Conservation (phyloP, 1,284 basidiomycete genomes). For the Cystobasidium pallidum region DNA sequence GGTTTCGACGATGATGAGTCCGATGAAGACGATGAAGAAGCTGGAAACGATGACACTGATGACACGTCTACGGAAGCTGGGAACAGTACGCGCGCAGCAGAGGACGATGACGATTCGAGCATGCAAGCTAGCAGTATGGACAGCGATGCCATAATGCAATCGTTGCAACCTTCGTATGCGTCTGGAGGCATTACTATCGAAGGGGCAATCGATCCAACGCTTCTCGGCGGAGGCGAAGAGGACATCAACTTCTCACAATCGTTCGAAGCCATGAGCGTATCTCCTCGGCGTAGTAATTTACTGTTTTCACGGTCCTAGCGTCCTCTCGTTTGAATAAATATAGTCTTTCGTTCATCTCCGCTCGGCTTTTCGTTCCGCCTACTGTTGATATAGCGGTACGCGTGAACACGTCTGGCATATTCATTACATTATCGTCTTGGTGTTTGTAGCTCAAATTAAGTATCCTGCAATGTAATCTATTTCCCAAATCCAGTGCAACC, state of each 20-base stretch:
- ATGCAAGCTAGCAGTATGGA: conserved; percentile 37
- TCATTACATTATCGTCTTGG: background rate
- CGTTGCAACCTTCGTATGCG: background rate
- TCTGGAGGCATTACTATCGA: conserved; percentile 18
- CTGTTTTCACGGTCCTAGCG: background rate
- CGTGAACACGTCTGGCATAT: background rate
- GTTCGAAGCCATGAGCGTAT: conserved; percentile 43
- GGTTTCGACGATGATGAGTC: conserved; percentile 58
- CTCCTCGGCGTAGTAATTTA: conserved; percentile 11
- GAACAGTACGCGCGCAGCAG: conserved; percentile 48
- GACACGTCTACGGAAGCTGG: conserved; percentile 30
- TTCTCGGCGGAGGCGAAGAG: conserved; percentile 24
- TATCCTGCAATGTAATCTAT: background rate
- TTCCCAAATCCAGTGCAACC: background rate
- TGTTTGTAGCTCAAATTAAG: conserved; percentile 5
- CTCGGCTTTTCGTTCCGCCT: background rate
- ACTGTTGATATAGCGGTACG: background rate
- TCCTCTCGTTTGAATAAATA: background rate
- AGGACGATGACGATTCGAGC: conserved; percentile 48
- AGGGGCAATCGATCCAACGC: conserved; percentile 33
- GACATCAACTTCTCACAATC: conserved; percentile 38
- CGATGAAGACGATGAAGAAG: conserved; percentile 53
- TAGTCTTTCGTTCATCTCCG: background rate
- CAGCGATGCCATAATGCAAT: conserved; percentile 20
- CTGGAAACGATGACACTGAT: conserved; percentile 47